Base-by-base conservation (phyloP, 768 basidiomycete genomes). In the Tricholomella constricta region DNA sequence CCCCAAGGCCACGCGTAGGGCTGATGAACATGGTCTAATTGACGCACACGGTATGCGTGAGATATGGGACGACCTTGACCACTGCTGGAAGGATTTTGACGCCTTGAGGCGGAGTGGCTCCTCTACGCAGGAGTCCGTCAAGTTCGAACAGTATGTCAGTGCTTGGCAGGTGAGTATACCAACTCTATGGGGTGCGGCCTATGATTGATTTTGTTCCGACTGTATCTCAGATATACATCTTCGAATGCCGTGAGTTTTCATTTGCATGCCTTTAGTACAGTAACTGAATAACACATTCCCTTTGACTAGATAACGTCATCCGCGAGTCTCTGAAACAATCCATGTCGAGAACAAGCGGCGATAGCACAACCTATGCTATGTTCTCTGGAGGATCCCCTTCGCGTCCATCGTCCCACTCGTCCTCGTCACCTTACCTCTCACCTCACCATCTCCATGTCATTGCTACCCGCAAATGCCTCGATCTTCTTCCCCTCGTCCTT, bases 1-100 rank as follows among this genome's bases (percentile, higher is more conserved):
- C 0, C 77, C 82, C 12, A 85, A 82, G 57, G 92, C 93, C 9
- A 78, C 80, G n/a, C 79, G 78, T 22, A 72, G 75, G 26, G 75
- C 74, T 1, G 78, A 80, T 42, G 73, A 82, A 8, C 76, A 81
- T 41, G 73, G 77, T 26, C 69, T 78, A 27, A 69, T 94, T 22
- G 83, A 89, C 59, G 83, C 81, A 25, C 75, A 80, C 31, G 77
- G 78, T 2, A 78, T 98, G 69, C 75, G 82, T 22, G 82, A 86
- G 53, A 86, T 91, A n/a, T 98, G 94, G 94, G 82, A 87, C 25
- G 80, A 81, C 25, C 81, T 97, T 9, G 90, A 92, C 55, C 73
- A 72, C 36, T 91, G 84, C 59, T 95, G 92, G 93, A 80, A 88
- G 31, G 90, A 93, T 37, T 86, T 97, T 45, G 91, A 92, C 35